Evolutionary conservation across 495 filamentous ascomycete species (phyloP).

Genomic region (Elaphomyces granulatus): DNA sequence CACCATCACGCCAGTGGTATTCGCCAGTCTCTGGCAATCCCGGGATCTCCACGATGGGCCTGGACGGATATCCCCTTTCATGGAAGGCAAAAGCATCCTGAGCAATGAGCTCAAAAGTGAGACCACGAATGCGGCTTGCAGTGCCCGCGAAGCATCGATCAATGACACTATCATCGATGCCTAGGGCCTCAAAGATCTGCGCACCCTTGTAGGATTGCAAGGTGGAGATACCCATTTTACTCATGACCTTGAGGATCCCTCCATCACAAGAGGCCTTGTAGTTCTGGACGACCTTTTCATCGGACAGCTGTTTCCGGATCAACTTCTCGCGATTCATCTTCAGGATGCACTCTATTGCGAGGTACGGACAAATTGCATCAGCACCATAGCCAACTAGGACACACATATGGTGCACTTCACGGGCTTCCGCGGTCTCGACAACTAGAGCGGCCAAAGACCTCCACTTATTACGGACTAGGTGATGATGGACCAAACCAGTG

Average conservation of each 20-base stretch:
- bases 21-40: conserved; percentile 92
- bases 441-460: conserved; percentile 77
- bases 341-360: conserved; percentile 93
- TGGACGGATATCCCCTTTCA: conserved; percentile 85
- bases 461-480: conserved; percentile 95
- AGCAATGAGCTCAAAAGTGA: conserved; percentile 91
- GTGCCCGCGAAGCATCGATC: conserved; percentile 95
- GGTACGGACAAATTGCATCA: conserved; percentile 93
- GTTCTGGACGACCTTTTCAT: conserved; percentile 82
- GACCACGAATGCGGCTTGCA: conserved; percentile 86
- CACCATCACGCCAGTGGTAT: conserved; percentile 99
- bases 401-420: conserved; percentile 98
- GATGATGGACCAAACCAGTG: conserved; percentile 92
- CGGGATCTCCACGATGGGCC: conserved; percentile 59
- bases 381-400: conserved; percentile 93
- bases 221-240: conserved; percentile 99
- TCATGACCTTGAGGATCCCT: conserved; percentile 99
- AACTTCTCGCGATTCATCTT: conserved; percentile 96
- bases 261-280: conserved; percentile 98
- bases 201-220: conserved; percentile 97
- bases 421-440: conserved; percentile 90
- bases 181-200: conserved; percentile 98
- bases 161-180: conserved; percentile 88
- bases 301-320: conserved; percentile 75
- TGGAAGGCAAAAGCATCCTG: conserved; percentile 96